Conservation (phyloP, 1,139 yeast genomes). For the Candida sp. region DNA sequence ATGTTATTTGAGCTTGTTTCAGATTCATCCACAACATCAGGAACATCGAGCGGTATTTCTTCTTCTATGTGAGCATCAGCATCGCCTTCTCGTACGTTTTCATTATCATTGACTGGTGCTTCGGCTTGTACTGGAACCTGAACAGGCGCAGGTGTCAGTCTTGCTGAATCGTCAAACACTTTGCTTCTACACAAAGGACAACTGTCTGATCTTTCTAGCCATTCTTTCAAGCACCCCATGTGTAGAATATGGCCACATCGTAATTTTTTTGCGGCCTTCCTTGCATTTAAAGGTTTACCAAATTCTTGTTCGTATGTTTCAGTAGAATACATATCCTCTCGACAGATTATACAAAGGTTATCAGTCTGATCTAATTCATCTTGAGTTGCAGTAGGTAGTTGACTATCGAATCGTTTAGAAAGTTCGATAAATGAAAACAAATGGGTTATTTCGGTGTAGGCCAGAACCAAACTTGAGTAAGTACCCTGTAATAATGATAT, state of each 20-base stretch:
- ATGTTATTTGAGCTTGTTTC: too few relatives aligned
- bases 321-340: conserved; percentile 68
- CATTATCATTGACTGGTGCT: conserved; percentile 1
- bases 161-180: conserved; percentile 36
- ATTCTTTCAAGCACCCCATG: conserved; percentile 83
- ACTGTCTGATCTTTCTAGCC: conserved; percentile 88
- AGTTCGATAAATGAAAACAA: conserved; percentile 58
- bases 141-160: conserved; percentile 5
- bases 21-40: too few relatives aligned
- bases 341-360: conserved; percentile 75
- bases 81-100: too few relatives aligned
- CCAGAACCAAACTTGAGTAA: conserved; percentile 48
- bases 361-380: conserved; percentile 61
- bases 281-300: conserved; percentile 23
- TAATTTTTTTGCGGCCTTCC: conserved; percentile 70
- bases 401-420: conserved; percentile 61
- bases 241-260: conserved; percentile 88
- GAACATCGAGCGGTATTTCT: too few relatives aligned
- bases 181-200: conserved; percentile 90
- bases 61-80: too few relatives aligned
- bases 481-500: conserved; percentile 67
- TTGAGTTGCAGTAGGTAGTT: conserved; percentile 56
- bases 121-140: conserved; percentile 4
- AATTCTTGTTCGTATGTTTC: conserved; percentile 24
- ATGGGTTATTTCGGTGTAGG: conserved; percentile 49